Conservation (phyloP, 352 stramenopile genomes). For the Globisporangium spiculum region DNA sequence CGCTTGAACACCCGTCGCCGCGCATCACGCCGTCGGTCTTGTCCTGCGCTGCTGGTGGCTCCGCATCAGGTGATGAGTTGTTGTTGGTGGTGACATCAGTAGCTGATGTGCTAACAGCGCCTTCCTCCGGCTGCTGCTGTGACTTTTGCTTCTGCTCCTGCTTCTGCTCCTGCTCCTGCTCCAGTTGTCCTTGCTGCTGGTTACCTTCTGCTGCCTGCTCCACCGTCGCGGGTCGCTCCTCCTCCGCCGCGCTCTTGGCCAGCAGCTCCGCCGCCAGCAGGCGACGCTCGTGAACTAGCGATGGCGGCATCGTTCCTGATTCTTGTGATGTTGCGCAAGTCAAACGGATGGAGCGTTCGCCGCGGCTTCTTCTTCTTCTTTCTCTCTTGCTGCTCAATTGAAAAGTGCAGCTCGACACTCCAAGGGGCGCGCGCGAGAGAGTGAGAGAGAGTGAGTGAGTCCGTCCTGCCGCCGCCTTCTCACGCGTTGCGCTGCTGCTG, state of each 20-base stretch:
- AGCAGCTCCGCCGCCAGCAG: slow-evolving; percentile 6
- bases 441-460: neutral
- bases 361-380: neutral
- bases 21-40: neutral
- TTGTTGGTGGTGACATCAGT: neutral
- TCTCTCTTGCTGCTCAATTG: neutral
- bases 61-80: neutral
- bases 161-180: neutral
- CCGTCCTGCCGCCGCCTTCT: neutral
- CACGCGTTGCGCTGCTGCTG: neutral
- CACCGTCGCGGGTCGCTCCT: neutral
- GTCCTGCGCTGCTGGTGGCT: neutral
- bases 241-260: neutral
- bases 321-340: neutral
- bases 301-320: neutral
- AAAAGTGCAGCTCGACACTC: neutral
- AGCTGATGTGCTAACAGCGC: neutral
- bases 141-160: neutral
- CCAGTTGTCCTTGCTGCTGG: neutral
- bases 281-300: neutral
- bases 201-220: neutral
- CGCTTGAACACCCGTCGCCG: slow-evolving; percentile 30
- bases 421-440: neutral
- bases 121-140: slow-evolving; percentile 3
- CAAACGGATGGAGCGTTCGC: neutral